phyloP scores from a whole-genome alignment of 495 filamentous ascomycete species.

The Ramalina intermedia region DNA sequence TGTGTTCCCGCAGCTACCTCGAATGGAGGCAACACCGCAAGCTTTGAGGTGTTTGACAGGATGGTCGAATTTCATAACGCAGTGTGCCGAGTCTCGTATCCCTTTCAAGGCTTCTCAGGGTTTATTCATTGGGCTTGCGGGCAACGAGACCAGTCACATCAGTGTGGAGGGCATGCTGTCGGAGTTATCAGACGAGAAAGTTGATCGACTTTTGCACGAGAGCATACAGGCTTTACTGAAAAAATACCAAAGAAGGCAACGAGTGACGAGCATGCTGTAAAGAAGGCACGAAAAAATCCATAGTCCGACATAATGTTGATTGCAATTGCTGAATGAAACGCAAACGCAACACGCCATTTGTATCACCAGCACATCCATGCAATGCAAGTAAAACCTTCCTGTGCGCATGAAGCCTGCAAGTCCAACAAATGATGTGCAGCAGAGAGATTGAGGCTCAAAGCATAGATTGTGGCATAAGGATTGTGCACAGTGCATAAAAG shows the following conservation, averaged over 20 bases:
- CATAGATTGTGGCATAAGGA: no score
- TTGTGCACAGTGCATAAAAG: no score
- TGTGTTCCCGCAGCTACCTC: constrained; percentile 4
- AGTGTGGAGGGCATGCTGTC: background rate
- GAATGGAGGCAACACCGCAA: background rate
- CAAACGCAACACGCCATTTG: no score
- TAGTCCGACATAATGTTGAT: no score
- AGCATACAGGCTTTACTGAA: background rate
- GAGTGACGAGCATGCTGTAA: background rate
- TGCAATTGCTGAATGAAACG: no score
- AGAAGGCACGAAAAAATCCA: no score
- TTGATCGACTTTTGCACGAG: background rate
- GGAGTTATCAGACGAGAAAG: background rate
- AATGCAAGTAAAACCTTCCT: no score
- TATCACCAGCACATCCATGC: no score
- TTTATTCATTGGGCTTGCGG: background rate
- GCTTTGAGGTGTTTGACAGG: background rate
- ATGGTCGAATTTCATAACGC: background rate
- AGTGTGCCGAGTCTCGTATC: background rate
- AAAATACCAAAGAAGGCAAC: background rate
- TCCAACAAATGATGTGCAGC: no score
- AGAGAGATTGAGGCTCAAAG: no score
- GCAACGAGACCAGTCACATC: background rate
- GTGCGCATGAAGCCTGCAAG: no score
- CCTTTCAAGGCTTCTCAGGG: background rate